Percentiles rank a stretch among this genome's conserved stretches.
Conservation (phyloP, 331 rosid genomes). For the Malus hybrid region DNA sequence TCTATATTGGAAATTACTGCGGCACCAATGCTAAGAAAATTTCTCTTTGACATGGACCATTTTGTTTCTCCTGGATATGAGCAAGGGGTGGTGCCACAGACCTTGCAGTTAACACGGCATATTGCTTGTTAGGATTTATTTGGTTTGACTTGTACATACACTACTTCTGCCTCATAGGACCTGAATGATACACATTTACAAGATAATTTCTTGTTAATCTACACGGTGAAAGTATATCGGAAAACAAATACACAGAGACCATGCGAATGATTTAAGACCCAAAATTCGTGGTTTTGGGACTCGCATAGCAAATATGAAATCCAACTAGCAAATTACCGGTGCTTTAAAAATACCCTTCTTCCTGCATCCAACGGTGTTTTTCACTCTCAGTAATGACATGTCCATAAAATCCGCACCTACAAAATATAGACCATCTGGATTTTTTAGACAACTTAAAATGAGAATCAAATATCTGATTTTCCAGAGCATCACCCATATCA, state of each 20-base stretch:
- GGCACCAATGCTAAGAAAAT: slow-evolving; percentile 82
- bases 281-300: not conserved
- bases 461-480: not conserved
- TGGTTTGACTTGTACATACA: slow-evolving; percentile 58
- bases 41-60: slow-evolving; percentile 76
- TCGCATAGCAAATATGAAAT: not conserved
- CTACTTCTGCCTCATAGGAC: slow-evolving; percentile 82
- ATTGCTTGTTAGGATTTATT: slow-evolving; percentile 34
- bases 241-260: not conserved
- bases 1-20: slow-evolving; percentile 65
- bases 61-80: slow-evolving; percentile 38
- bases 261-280: not conserved
- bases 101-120: slow-evolving; percentile 66
- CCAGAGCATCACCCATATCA: not conserved
- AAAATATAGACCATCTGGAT: slow-evolving; percentile 4
- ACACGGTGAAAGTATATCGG: not conserved
- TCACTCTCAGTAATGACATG: slow-evolving; percentile 94
- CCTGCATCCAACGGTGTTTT: slow-evolving; percentile 94
- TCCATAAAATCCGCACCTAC: slow-evolving; percentile 95
- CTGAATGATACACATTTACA: slow-evolving; percentile 30
- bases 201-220: not conserved
- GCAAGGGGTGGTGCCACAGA: slow-evolving; percentile 45
- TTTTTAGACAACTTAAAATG: slow-evolving; percentile 2
- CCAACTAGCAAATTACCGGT: slow-evolving; percentile 40
- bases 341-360: slow-evolving; percentile 74